phyloP scores from a whole-genome alignment of 2,329 filamentous ascomycete species.

The Lasiodiplodia theobromae region DNA sequence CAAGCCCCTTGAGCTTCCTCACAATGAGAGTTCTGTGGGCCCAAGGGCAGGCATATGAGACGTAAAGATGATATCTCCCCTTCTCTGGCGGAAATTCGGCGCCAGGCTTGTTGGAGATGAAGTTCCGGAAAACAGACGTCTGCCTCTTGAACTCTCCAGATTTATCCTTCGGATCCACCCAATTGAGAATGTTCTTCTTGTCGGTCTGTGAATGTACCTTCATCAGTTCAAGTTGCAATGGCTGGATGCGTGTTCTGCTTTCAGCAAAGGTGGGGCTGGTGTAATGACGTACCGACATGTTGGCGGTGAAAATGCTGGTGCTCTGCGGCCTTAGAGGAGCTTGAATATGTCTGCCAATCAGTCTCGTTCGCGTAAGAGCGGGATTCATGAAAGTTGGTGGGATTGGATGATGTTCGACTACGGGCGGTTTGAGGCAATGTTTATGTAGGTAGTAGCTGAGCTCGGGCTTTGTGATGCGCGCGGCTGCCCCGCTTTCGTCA shows the following conservation, averaged over 20 bases:
- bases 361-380: conserved; percentile 33
- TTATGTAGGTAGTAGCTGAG: conserved; percentile 5
- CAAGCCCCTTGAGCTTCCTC: conserved; percentile 87
- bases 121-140: conserved; percentile 80
- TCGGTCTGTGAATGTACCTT: neutral
- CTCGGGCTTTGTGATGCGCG: neutral
- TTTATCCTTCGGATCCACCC: conserved; percentile 79
- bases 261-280: conserved; percentile 4
- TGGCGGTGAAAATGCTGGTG: conserved; percentile 33
- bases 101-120: conserved; percentile 73
- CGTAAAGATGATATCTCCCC: conserved; percentile 91
- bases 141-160: conserved; percentile 93
- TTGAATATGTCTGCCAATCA: conserved; percentile 32
- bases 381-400: conserved; percentile 35
- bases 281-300: conserved; percentile 30
- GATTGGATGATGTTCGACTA: neutral
- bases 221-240: neutral
- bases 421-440: neutral
- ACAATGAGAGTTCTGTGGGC: conserved; percentile 88
- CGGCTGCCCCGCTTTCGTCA: conserved; percentile 29
- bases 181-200: conserved; percentile 71
- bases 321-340: conserved; percentile 26
- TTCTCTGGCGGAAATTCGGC: conserved; percentile 85
- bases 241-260: conserved; percentile 21
- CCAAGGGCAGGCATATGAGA: conserved; percentile 95